phyloP scores from a whole-genome alignment of 1,284 basidiomycete species.

The Tylopilus orsonianus region DNA sequence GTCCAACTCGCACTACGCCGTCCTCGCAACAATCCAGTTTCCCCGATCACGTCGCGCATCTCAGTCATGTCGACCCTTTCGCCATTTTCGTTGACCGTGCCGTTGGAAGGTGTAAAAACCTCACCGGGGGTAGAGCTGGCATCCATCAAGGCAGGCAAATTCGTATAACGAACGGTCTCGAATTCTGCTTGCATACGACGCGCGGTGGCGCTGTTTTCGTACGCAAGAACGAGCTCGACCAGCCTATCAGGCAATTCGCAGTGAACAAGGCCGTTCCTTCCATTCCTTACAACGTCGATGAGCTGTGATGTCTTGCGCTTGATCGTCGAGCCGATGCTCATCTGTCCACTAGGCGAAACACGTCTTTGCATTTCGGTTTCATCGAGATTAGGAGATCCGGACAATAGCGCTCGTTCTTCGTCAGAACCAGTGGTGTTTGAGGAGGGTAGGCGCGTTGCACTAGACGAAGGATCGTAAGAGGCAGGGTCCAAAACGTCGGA shows the following conservation, averaged over 20 bases:
- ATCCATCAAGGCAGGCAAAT: slow-evolving; percentile 4
- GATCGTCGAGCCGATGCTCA: slow-evolving; percentile 53
- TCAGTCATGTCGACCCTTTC: slow-evolving; percentile 40
- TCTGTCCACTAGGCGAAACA: slow-evolving; percentile 32
- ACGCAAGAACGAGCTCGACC: slow-evolving; percentile 72
- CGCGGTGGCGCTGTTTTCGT: slow-evolving; percentile 68
- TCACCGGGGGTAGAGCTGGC: background rate
- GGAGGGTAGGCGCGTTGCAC: slow-evolving; percentile 33
- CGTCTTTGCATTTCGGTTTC: slow-evolving; percentile 56
- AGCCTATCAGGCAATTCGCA: slow-evolving; percentile 63
- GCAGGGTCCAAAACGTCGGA: slow-evolving; percentile 40
- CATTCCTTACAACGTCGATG: slow-evolving; percentile 62
- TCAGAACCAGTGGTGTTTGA: slow-evolving; percentile 49
- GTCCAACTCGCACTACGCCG: slow-evolving; percentile 83
- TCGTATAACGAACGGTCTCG: slow-evolving; percentile 41
- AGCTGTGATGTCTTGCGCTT: slow-evolving; percentile 78
- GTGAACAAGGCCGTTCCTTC: slow-evolving; percentile 37
- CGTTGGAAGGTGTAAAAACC: slow-evolving; percentile 26
- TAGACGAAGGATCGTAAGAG: slow-evolving; percentile 36
- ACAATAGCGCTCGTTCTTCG: slow-evolving; percentile 56
- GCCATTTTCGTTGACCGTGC: slow-evolving; percentile 19
- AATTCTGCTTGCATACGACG: slow-evolving; percentile 66
- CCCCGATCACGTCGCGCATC: slow-evolving; percentile 63
- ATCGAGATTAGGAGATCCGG: slow-evolving; percentile 39
- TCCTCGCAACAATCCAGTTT: slow-evolving; percentile 69